Evolutionary conservation across 75 land plant species (phyloP).

Genomic region (Ceratopteris richardii): DNA sequence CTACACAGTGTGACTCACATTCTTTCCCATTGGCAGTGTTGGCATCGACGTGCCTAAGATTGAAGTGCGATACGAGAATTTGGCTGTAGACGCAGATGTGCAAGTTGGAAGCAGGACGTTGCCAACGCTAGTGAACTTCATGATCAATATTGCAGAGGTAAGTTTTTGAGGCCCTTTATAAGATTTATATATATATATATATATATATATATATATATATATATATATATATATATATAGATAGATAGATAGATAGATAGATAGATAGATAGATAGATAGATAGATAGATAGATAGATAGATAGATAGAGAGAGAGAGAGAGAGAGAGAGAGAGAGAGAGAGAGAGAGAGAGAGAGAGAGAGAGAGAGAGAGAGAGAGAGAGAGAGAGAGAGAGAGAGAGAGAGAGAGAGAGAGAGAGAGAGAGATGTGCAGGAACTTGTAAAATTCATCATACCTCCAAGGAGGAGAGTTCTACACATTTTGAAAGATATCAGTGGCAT

Average conservation of each 20-base stretch:
- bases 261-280: too few relatives aligned
- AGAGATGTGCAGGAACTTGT: too few relatives aligned
- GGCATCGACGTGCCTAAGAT: conserved; percentile 64
- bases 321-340: too few relatives aligned
- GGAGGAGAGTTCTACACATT: too few relatives aligned
- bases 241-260: not conserved
- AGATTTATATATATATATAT: too few relatives aligned
- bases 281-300: too few relatives aligned
- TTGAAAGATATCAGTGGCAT: too few relatives aligned
- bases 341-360: not conserved
- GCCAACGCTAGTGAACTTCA: conserved; percentile 70
- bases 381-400: not conserved
- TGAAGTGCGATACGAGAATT: conserved; percentile 66
- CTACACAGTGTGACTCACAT: too few relatives aligned
- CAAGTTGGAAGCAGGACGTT: conserved; percentile 66
- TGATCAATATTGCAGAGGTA: conserved; percentile 60
- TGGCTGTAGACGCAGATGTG: conserved; percentile 52
- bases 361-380: not conserved
- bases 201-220: too few relatives aligned
- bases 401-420: too few relatives aligned
- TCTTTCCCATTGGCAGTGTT: conserved; percentile 38
- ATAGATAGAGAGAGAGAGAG: not conserved
- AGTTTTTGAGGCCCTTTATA: not conserved
- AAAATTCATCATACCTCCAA: too few relatives aligned
- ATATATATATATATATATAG: too few relatives aligned